Base-by-base conservation (phyloP, 2,329 filamentous ascomycete genomes). In the Neophaeococcomyces aloes region DNA sequence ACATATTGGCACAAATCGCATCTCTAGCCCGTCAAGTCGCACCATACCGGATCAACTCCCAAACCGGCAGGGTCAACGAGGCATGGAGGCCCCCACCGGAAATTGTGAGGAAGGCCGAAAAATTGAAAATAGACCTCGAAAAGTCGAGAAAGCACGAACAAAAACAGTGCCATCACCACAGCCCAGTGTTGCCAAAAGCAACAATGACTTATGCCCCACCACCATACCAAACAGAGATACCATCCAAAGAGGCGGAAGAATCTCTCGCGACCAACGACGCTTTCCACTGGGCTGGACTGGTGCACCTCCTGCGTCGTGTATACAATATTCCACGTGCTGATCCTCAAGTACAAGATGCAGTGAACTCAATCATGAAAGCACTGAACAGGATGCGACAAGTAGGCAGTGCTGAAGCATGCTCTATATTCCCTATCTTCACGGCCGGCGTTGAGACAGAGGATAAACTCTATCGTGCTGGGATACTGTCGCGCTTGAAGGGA, bases 401-500 rank as follows among this genome's bases (percentile, higher is more conserved):
- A 4, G 79, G 79, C 23, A 78, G 78, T 13, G 83, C 83, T 0
- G 85, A 89, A 61, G 79, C 77, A 7, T 86, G 83, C 55, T 65
- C 85, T 14, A 61, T 91, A 30, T 88, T 91, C 51, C 85, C 86
- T 0, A 78, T 91, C 64, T 91, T 91, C 61, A 84, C 83, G 1
- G 85, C 85, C 1, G 86, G 85, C 0, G 88, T 83, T 52, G 83
- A 91, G 59, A 77, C 79, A 1, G 65, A 65, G 44, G 72, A 78
- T 38, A 56, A 66, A 27, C 62, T 61, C 2, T 74, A 81, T 53
- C 69, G 78, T 38, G 64, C 65, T 18, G 70, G 76, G 55, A 76
- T 89, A 29, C 65, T 84, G 55, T 73, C 77, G 52, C 69, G 84
- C 37, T 69, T 91, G 57, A 68, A 70, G 57, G 72, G 72, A 14